These are phyloP conservation scores for Fusarium armeniacum DNA, from an alignment of 2,329 filamentous ascomycete genomes.

Conservation along the genomic window DNA sequence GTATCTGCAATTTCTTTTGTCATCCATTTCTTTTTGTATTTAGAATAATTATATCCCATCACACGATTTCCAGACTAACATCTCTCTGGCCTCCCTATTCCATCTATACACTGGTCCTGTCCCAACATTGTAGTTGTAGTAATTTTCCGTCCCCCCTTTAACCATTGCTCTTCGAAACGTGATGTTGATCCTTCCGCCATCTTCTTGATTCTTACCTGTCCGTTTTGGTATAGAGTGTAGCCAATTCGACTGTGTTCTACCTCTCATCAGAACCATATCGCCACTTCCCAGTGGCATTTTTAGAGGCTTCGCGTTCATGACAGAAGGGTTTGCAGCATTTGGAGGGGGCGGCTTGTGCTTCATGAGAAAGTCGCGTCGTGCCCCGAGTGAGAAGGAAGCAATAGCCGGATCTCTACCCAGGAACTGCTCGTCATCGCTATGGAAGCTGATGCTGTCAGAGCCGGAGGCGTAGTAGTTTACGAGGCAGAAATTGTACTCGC, in stretches of 20 bases:
- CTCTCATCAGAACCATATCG: conserved; percentile 85
- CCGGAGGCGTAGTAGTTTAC: conserved; percentile 89
- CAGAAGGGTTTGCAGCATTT: conserved; percentile 50
- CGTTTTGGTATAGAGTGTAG: conserved; percentile 83
- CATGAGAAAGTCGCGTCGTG: conserved; percentile 80
- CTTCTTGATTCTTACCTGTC: conserved; percentile 72
- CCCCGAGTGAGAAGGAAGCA: conserved; percentile 80
- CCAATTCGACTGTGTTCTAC: conserved; percentile 81
- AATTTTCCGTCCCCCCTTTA: conserved; percentile 82
- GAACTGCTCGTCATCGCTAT: conserved; percentile 85
- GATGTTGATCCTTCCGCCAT: conserved; percentile 79
- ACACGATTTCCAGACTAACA: conserved; percentile 58
- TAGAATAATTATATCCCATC: conserved; percentile 37
- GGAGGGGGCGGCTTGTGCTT: conserved; percentile 77
- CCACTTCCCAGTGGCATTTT: conserved; percentile 72
- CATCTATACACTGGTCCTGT: conserved; percentile 76
- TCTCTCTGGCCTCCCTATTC: conserved; percentile 68
- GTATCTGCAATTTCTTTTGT: conserved; percentile 17
- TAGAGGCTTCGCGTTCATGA: conserved; percentile 55
- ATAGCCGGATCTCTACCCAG: conserved; percentile 78
- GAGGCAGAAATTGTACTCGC: conserved; percentile 81
- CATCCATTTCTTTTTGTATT: background rate
- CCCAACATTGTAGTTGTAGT: conserved; percentile 87
- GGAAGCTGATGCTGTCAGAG: conserved; percentile 81
- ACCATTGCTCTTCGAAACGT: conserved; percentile 81